These are phyloP conservation scores for Phenoliferia sp. DNA, from an alignment of 1,284 basidiomycete species.

Conservation along the genomic window DNA sequence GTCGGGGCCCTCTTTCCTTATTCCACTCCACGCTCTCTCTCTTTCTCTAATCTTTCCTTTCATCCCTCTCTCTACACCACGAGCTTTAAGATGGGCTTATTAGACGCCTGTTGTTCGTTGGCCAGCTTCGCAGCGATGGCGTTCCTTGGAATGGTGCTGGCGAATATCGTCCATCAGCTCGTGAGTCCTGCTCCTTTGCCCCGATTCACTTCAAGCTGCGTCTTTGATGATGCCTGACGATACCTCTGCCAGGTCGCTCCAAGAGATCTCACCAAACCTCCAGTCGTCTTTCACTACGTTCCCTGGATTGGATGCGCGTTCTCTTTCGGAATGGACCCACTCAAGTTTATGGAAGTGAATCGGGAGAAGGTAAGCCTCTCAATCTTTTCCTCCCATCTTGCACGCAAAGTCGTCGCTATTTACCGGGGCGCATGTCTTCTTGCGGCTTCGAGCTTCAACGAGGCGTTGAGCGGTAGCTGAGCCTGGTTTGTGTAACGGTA, in stretches of 20 bases:
- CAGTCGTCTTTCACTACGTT: constrained; percentile 71
- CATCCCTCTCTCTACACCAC: too few relatives aligned
- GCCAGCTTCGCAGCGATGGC: too few relatives aligned
- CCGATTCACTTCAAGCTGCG: not conserved
- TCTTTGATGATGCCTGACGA: not conserved
- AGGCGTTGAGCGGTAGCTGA: not conserved
- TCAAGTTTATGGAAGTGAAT: constrained; percentile 67
- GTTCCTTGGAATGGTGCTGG: too few relatives aligned
- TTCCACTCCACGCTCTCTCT: too few relatives aligned
- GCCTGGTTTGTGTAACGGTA: too few relatives aligned
- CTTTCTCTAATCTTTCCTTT: too few relatives aligned
- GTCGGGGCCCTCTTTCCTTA: too few relatives aligned
- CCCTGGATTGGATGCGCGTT: constrained; percentile 70
- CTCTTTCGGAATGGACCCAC: constrained; percentile 70
- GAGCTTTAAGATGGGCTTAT: too few relatives aligned
- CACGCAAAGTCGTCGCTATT: not conserved
- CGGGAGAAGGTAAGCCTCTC: constrained; percentile 66
- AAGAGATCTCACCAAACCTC: constrained; percentile 56
- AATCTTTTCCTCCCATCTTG: not conserved
- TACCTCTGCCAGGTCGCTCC: constrained; percentile 51
- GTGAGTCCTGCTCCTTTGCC: not conserved
- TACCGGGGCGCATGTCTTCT: not conserved
- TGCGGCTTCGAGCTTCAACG: not conserved
- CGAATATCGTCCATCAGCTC: too few relatives aligned
- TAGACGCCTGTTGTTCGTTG: too few relatives aligned